phyloP scores from a whole-genome alignment of 495 filamentous ascomycete genomes.

The Trichoderma asperelloides region DNA sequence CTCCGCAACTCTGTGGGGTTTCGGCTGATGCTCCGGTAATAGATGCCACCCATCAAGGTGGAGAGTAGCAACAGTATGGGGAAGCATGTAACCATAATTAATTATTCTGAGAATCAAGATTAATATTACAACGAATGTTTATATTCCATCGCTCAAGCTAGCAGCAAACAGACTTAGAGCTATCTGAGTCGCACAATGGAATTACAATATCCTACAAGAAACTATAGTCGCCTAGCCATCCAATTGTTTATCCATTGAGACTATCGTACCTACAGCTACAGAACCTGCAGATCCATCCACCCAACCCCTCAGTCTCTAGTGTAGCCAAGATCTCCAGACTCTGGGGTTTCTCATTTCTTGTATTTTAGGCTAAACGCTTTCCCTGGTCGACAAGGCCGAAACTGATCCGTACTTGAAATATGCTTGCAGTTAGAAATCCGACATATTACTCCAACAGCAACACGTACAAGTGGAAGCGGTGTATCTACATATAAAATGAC shows the following conservation, averaged over 20 bases:
- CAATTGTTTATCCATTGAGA: not conserved
- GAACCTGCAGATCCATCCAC: not conserved
- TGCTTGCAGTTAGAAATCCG: not conserved
- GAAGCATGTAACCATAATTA: not conserved
- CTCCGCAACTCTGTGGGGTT: not conserved
- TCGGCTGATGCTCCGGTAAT: not conserved
- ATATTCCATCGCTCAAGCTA: no score
- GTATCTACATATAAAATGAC: not conserved
- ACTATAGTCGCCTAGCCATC: no score
- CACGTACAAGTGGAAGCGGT: not conserved
- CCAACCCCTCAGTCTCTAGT: not conserved
- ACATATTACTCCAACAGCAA: not conserved
- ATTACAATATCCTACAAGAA: not conserved
- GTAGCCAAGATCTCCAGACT: not conserved
- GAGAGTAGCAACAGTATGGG: not conserved
- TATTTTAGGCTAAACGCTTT: not conserved
- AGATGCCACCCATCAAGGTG: not conserved
- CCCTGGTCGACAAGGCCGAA: not conserved
- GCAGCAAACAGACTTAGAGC: no score
- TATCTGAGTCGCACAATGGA: no score
- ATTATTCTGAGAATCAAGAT: not conserved
- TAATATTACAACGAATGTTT: not conserved
- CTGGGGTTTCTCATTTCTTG: not conserved
- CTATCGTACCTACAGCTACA: not conserved
- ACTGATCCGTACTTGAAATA: not conserved